phyloP scores from a whole-genome alignment of 228 moss, liverwort and hornwort genomes.

The Sphagnum magellanicum region DNA sequence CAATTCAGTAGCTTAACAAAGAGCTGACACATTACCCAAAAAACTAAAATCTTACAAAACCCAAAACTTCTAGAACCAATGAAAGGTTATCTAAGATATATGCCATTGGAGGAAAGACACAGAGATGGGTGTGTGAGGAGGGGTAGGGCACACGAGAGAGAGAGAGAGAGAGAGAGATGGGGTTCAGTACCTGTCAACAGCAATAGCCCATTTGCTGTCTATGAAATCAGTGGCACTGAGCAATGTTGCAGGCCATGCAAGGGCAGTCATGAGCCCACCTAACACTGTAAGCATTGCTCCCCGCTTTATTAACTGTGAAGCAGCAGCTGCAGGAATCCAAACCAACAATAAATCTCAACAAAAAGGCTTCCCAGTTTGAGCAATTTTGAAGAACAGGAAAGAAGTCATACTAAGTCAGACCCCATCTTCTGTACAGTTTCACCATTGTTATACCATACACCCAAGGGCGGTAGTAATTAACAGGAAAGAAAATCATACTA shows the following conservation, averaged over 20 bases:
- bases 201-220: constrained; percentile 93
- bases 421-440: too few relatives aligned
- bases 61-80: too few relatives aligned
- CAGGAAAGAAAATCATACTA: constrained; percentile 37
- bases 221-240: constrained; percentile 94
- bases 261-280: constrained; percentile 68
- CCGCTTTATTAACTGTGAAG: constrained; percentile 74
- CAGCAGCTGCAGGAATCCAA: constrained; percentile 35
- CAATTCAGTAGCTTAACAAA: too few relatives aligned
- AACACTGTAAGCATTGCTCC: constrained; percentile 97
- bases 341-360: not conserved
- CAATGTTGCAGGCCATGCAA: constrained; percentile 94
- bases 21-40: too few relatives aligned
- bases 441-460: too few relatives aligned
- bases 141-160: too few relatives aligned
- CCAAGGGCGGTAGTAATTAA: not conserved
- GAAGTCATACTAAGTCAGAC: not conserved
- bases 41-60: too few relatives aligned
- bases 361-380: not conserved
- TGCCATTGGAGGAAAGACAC: too few relatives aligned
- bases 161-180: too few relatives aligned
- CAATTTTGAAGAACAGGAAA: not conserved
- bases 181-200: constrained; percentile 67
- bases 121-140: too few relatives aligned
- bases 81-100: too few relatives aligned